Evolutionary conservation across 371 early-diverging fungal species (phyloP), one percentile per base, ranked within the genome.

Genomic region (Mucor piriformis): DNA sequence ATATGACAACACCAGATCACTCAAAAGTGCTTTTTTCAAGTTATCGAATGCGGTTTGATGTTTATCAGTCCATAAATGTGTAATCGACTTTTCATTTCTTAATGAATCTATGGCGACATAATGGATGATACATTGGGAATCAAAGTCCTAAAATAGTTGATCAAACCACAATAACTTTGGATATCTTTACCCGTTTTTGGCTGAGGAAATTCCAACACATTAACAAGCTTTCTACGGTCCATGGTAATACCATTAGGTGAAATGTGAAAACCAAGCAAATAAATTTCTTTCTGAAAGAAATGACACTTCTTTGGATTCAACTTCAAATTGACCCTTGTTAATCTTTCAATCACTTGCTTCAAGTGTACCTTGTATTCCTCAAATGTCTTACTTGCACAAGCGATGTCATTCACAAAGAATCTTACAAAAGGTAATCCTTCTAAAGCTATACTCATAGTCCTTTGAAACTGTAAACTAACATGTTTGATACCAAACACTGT

Each of bases 121-220:
- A 58, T 12, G 24, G 5, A 1, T 1, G 50, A 15, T 2, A 33
- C 18, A 20, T 50, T 50, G 2, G 50, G 50, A 6, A 50, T 50
- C 7, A 50, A 11, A 7, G 4, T 51, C 7, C 67, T 13, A 21
- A 72, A 72, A 44, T 59, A 73, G 4, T 66, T 65, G 6, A 65
- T 53, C 8, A 56, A 38, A n/a, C 65, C 69, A 29, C 48, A 38
- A 27, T 59, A 72, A 3, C 51, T 40, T 40, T 61, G 51, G 3
- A 66, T 35, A 10, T 63, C 61, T 47, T 64, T 69, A 3, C 48
- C 57, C 1, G 57, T 34, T 42, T 35, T 40, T 33, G 70, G 63
- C 15, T 2, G 6, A 20, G 42, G 55, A 20, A 42, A 61, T 12
- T 69, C 52, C 2, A 40, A 2, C 0, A 69, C 61, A 44, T 59